phyloP scores from a whole-genome alignment of 2,329 filamentous ascomycete species.

The Penicillium sumatraense region DNA sequence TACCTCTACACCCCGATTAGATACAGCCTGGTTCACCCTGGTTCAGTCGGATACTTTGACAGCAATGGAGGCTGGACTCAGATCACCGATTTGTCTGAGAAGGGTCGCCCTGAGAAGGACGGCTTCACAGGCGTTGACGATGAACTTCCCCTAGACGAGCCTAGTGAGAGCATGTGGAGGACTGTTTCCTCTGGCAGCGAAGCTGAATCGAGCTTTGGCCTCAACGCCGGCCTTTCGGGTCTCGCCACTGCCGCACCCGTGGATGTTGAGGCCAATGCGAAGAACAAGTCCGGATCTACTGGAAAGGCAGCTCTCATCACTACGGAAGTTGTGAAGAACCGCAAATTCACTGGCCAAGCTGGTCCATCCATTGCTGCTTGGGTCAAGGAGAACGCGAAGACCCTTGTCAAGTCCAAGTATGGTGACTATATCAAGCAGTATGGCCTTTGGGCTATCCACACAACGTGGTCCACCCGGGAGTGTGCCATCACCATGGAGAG shows the following conservation, averaged over 20 bases:
- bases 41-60: conserved; percentile 15
- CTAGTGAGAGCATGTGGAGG: conserved; percentile 1
- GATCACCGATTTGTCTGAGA: conserved; percentile 16
- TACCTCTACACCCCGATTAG: conserved; percentile 14
- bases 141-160: neutral
- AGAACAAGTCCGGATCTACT: conserved; percentile 11
- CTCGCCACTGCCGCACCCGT: conserved; percentile 5
- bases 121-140: conserved; percentile 4
- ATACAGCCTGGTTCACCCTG: conserved; percentile 12
- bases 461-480: conserved; percentile 15
- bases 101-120: conserved; percentile 9
- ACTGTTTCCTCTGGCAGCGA: conserved; percentile 9
- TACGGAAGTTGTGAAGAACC: neutral
- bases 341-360: neutral
- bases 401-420: conserved; percentile 2
- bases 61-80: conserved; percentile 5
- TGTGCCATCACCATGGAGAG: conserved; percentile 12
- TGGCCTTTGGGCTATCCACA: conserved; percentile 12
- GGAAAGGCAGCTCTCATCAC: conserved; percentile 15
- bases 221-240: conserved; percentile 10
- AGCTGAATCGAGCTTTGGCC: conserved; percentile 7
- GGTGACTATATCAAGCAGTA: conserved; percentile 7
- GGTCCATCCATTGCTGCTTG: neutral
- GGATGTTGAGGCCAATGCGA: conserved; percentile 12
- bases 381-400: conserved; percentile 12